These are phyloP conservation scores for Eucalyptus viminalis DNA, from an alignment of 345 rosid genomes.

Conservation along the genomic window DNA sequence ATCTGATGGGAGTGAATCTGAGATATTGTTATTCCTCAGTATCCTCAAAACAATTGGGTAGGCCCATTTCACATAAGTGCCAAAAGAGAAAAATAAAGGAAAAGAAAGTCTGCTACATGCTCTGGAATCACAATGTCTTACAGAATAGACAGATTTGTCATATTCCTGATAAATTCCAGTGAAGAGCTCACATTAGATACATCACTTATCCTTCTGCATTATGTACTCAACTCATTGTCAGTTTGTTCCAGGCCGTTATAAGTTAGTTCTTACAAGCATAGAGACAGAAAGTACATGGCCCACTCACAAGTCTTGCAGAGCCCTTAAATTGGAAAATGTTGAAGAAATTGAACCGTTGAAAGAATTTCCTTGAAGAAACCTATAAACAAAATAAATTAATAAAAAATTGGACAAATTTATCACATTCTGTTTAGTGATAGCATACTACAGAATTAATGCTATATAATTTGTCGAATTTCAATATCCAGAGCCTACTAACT, in stretches of 20 bases:
- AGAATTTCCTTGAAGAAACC: too few species aligned
- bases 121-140: slow-evolving; percentile 1
- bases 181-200: slow-evolving; percentile 22
- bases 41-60: background rate
- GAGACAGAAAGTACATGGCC: too few species aligned
- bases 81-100: background rate
- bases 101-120: background rate
- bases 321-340: too few species aligned
- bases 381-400: too few species aligned
- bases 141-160: slow-evolving; percentile 25
- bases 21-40: slow-evolving; percentile 21
- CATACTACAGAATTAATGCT: too few species aligned
- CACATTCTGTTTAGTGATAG: too few species aligned
- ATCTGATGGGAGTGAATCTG: slow-evolving; percentile 22
- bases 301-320: too few species aligned
- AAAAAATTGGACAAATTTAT: too few species aligned
- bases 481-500: too few species aligned
- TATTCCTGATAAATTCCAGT: slow-evolving; percentile 15
- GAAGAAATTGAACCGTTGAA: too few species aligned
- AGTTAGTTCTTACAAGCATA: background rate
- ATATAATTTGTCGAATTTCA: too few species aligned
- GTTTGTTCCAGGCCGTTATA: background rate
- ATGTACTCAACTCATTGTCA: background rate
- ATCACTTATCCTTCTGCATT: slow-evolving; percentile 20
- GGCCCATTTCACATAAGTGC: background rate